Percentiles rank a stretch among this genome's conserved stretches.
Conservation (phyloP, 177 flowering plant species). For the Vitis hybrid region DNA sequence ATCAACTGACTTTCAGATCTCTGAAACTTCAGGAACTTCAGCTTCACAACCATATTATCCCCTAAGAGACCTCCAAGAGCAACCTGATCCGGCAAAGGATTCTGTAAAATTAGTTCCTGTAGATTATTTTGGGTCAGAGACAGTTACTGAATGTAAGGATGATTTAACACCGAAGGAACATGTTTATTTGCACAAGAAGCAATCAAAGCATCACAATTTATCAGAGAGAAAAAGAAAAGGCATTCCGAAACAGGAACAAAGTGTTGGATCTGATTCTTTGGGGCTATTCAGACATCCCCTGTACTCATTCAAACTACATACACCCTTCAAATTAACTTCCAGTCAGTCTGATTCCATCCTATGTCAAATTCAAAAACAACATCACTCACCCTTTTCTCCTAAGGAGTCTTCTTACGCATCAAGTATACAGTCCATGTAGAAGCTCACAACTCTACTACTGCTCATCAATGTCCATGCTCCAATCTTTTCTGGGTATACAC, state of each 20-base stretch:
- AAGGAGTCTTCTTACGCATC: conserved; percentile 45
- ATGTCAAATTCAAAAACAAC: conserved; percentile 32
- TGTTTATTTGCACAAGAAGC: conserved; percentile 36
- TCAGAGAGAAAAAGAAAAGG: conserved; percentile 36
- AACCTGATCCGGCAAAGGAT: conserved; percentile 30
- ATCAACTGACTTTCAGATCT: conserved; percentile 31
- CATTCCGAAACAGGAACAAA: conserved; percentile 23
- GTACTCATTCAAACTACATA: conserved; percentile 26
- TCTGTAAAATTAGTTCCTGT: conserved; percentile 36
- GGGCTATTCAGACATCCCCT: conserved; percentile 21
- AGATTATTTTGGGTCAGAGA: conserved; percentile 33
- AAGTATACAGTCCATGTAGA: conserved; percentile 34
- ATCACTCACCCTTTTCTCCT: conserved; percentile 24
- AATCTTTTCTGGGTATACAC: no score
- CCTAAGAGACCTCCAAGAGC: conserved; percentile 28
- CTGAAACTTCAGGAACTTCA: conserved; percentile 29
- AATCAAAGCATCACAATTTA: conserved; percentile 30
- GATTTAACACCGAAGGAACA: conserved; percentile 24
- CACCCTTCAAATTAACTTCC: conserved; percentile 34
- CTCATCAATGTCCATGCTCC: no score
- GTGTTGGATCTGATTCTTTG: conserved; percentile 25
- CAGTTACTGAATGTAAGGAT: conserved; percentile 26
- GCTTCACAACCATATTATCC: conserved; percentile 26
- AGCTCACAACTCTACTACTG: no score
- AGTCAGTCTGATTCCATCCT: conserved; percentile 19